Evolutionary conservation across 192 early-diverging fungal genomes (phyloP).

Genomic region (Backusella parvicylindrica): DNA sequence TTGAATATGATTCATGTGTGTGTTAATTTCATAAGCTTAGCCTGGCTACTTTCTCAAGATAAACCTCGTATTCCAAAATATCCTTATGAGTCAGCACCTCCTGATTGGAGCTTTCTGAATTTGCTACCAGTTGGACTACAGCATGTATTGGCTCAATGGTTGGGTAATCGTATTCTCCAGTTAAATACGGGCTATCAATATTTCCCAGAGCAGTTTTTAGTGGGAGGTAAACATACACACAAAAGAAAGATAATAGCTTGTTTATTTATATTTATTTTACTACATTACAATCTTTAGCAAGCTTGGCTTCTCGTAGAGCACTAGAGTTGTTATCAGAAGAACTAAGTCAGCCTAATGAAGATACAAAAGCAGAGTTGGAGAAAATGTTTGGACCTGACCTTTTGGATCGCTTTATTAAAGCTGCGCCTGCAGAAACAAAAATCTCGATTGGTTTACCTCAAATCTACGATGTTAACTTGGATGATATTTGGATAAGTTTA

Average conservation of each 20-base stretch:
- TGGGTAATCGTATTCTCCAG: constrained; percentile 40
- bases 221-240: constrained; percentile 33
- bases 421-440: constrained; percentile 6
- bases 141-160: constrained; percentile 36
- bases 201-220: constrained; percentile 48
- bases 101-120: constrained; percentile 36
- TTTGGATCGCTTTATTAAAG: constrained; percentile 30
- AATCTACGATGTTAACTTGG: constrained; percentile 43
- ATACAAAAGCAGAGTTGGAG: not conserved
- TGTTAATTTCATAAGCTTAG: constrained; percentile 2
- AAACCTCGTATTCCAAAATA: constrained; percentile 40
- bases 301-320: constrained; percentile 18
- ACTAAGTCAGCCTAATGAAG: not conserved
- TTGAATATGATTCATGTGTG: not conserved
- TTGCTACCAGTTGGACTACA: constrained; percentile 37
- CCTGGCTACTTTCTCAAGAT: constrained; percentile 21
- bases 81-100: constrained; percentile 39
- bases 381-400: constrained; percentile 39
- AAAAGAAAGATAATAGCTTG: not conserved
- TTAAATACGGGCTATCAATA: constrained; percentile 41
- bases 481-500: constrained; percentile 45
- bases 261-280: not conserved
- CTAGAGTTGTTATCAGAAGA: constrained; percentile 11
- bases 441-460: constrained; percentile 39
- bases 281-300: constrained; percentile 9